Evolutionary conservation across 2,329 filamentous ascomycete species (phyloP), one percentile per base, ranked within the genome.

Genomic region (Coniochaeta hoffmannii): DNA sequence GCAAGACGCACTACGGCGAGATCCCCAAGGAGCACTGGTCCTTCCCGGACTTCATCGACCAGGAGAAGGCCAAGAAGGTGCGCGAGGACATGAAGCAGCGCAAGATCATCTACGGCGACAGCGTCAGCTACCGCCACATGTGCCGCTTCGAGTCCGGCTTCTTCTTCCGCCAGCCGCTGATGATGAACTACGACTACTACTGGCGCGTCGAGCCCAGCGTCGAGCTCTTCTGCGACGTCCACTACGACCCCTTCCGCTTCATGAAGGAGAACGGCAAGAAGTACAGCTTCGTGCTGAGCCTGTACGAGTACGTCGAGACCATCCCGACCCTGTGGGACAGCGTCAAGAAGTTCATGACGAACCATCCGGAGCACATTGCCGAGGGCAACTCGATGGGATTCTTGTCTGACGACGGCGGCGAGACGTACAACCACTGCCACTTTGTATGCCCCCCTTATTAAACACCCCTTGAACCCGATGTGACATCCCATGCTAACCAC

Each of bases 71-170:
- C 41, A 83, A 83, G 67, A 88, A 90, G 72, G 91, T 94, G 58
- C 89, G 94, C 59, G 87, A 97, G 75, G 90, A 97, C 65, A 99
- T 99, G 94, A 85, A 83, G 56, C 82, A 90, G 70, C 85, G 87
- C 69, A 95, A 97, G 77, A 96, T 99, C 71, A 99, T 99, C 73
- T 99, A 99, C 69, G 94, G 94, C 58, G 94, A 97, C 73, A 96
- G 91, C 11, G 76, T 96, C 74, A 96, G 90, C 76, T 99, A 99
- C 78, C 86, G 94, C 60, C 95, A 99, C 79, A 99, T 99, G 94
- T 99, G 94, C 75, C 90, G 94, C 61, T 99, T 96, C 69, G 94
- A 99, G 74, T 97, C 93, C 8, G 94, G 94, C 36, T 99, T 99
- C 81, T 99, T 99, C 81, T 99, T 97, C 84, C 90, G 88, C 59